Evolutionary conservation across 495 filamentous ascomycete species (phyloP).

Genomic region (Xeromyces bisporus): DNA sequence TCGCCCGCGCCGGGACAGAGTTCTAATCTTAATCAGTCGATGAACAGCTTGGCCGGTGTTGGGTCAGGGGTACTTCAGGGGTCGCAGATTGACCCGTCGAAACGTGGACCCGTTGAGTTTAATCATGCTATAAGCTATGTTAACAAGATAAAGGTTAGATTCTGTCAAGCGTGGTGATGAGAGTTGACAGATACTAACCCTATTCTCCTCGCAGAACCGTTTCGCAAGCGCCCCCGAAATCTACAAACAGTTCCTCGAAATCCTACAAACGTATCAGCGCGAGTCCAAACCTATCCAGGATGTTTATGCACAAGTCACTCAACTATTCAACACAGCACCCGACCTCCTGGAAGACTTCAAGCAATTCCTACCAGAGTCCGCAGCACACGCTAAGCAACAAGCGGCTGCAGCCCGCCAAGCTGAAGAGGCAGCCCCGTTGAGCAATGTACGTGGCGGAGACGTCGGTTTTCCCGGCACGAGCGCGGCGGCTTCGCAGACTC

Average conservation of each 20-base stretch:
- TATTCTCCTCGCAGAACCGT: constrained; percentile 50
- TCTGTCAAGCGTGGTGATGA: background rate
- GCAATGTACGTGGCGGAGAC: constrained; percentile 42
- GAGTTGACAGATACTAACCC: constrained; percentile 2
- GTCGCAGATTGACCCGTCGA: constrained; percentile 51
- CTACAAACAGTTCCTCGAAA: constrained; percentile 98
- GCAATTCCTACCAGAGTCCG: constrained; percentile 94
- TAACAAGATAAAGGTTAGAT: constrained; percentile 92
- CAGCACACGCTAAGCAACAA: constrained; percentile 68
- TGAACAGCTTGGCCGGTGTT: constrained; percentile 28
- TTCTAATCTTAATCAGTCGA: constrained; percentile 31
- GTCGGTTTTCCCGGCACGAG: constrained; percentile 15
- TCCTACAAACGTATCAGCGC: constrained; percentile 94
- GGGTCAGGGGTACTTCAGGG: constrained; percentile 30
- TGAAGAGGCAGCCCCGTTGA: constrained; percentile 47
- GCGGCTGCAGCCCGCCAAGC: constrained; percentile 40
- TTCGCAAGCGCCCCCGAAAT: constrained; percentile 92
- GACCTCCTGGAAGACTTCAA: constrained; percentile 98
- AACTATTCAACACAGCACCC: constrained; percentile 81
- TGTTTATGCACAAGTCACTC: constrained; percentile 94
- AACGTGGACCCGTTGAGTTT: constrained; percentile 91
- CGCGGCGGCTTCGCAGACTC: constrained; percentile 27
- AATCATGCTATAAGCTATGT: constrained; percentile 99
- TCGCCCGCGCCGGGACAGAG: constrained; percentile 29
- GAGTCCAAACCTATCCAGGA: constrained; percentile 98